Conservation (phyloP, 768 basidiomycete species). For the Gymnopilus junonius region DNA sequence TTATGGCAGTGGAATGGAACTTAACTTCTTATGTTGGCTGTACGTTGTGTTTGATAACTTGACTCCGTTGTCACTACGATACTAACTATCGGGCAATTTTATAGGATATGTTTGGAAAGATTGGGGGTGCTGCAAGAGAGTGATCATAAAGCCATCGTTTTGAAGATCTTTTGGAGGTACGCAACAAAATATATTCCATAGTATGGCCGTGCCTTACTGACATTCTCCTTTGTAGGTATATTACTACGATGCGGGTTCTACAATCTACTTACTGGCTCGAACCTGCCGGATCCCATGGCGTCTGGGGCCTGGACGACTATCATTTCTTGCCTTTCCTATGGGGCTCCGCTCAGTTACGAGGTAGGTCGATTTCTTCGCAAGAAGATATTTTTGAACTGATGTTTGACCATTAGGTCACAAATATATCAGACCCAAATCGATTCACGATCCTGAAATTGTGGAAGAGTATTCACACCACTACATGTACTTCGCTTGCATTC, state of each 20-base stretch:
- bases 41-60: slow-evolving; percentile 41
- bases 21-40: slow-evolving; percentile 98
- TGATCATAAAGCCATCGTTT: slow-evolving; percentile 79
- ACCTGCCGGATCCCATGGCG: slow-evolving; percentile 98
- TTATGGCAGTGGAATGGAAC: slow-evolving; percentile 99
- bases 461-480: slow-evolving; percentile 92
- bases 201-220: not conserved
- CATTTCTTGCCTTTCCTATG: slow-evolving; percentile 94
- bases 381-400: not conserved
- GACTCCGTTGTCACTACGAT: not conserved
- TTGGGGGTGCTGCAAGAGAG: slow-evolving; percentile 63
- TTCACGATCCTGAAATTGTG: slow-evolving; percentile 89
- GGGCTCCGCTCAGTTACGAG: slow-evolving; percentile 79
- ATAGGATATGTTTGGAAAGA: slow-evolving; percentile 79
- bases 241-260: slow-evolving; percentile 80
- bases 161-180: slow-evolving; percentile 88
- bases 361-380: slow-evolving; percentile 30
- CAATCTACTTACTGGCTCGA: slow-evolving; percentile 98
- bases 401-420: slow-evolving; percentile 70
- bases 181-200: slow-evolving; percentile 9
- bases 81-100: not conserved
- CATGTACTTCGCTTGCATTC: slow-evolving; percentile 96
- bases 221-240: slow-evolving; percentile 62
- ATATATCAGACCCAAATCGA: slow-evolving; percentile 88
- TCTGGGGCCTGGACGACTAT: slow-evolving; percentile 97